Evolutionary conservation across 2,329 filamentous ascomycete genomes (phyloP).

Genomic region (Ploettnerulaceae sp.): DNA sequence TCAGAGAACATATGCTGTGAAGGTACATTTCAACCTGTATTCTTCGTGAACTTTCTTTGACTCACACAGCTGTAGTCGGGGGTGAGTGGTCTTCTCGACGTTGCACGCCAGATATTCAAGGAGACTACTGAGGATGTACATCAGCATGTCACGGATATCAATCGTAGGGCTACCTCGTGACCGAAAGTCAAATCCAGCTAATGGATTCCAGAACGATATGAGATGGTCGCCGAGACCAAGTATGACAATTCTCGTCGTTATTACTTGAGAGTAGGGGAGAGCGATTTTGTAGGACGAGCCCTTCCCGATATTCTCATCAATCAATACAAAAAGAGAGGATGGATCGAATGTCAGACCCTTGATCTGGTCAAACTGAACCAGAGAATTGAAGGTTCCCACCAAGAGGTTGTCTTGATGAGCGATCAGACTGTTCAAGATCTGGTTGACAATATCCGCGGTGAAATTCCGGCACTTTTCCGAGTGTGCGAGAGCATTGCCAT

Average conservation of each 20-base stretch:
- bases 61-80: slow-evolving; percentile 52
- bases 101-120: slow-evolving; percentile 83
- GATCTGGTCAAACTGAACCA: slow-evolving; percentile 76
- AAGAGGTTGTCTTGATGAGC: slow-evolving; percentile 78
- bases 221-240: slow-evolving; percentile 60
- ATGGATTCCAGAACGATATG: slow-evolving; percentile 36
- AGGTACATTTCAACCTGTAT: slow-evolving; percentile 44
- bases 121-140: slow-evolving; percentile 77
- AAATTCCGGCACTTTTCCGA: slow-evolving; percentile 71
- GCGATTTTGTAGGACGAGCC: slow-evolving; percentile 54
- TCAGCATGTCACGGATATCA: slow-evolving; percentile 63
- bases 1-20: slow-evolving; percentile 86
- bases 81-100: slow-evolving; percentile 80
- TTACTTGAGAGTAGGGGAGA: slow-evolving; percentile 62
- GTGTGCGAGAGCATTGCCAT: slow-evolving; percentile 82
- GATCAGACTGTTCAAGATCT: slow-evolving; percentile 71
- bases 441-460: slow-evolving; percentile 63
- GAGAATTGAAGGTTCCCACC: slow-evolving; percentile 73
- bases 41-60: background rate
- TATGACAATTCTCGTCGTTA: slow-evolving; percentile 77
- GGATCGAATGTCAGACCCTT: slow-evolving; percentile 82
- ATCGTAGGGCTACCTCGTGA: slow-evolving; percentile 42
- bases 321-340: slow-evolving; percentile 63
- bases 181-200: background rate
- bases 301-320: slow-evolving; percentile 76